Base-by-base conservation (phyloP, 768 basidiomycete species). In the Agaricus subrufescens region DNA sequence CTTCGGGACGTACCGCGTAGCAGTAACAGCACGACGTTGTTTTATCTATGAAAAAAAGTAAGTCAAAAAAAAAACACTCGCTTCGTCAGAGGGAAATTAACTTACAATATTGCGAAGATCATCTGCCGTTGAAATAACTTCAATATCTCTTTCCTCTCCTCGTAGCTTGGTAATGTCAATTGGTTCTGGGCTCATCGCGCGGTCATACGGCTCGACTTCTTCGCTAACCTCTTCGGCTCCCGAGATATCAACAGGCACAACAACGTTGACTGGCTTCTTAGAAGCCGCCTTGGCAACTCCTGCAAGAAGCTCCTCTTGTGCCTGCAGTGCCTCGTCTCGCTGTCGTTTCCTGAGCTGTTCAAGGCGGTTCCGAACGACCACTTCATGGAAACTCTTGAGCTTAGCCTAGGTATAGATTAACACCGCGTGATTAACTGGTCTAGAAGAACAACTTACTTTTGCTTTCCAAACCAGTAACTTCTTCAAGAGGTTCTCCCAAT, bases 391-490 rank as follows among this genome's bases (percentile, higher is more conserved):
- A 63, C 79, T 82, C 68, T 92, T 91, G 40, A 99, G 79, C 66
- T 95, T 97, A 6, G 94, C 89, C 94, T 96, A 47, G 46, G 55
- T 8, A 37, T 46, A 7, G 11, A 29, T 60, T 54, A 57, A 56
- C 52, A 57, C 49, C 60, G n/a, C 58, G 42, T 30, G 14, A 42
- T 42, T 39, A 14, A 29, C 56, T 30, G 26, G 19, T 27, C 40
- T 15, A 7, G 47, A n/a, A 14, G 46, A 54, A 52, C 45, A 25
- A n/a, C 50, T 48, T 62, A 93, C 94, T 77, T 98, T 98, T 23
- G 97, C 90, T 73, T 98, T 98, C 87, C 92, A 97, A 3, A 98
- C 96, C 25, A 98, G 75, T 34, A 99, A 70, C 68, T 91, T 97
- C 70, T 94, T 91, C 55, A 98, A 71, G 7, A 99, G 73, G 46